Evolutionary conservation across 2,329 filamentous ascomycete genomes (phyloP).

Genomic region (Elsinoe australis): DNA sequence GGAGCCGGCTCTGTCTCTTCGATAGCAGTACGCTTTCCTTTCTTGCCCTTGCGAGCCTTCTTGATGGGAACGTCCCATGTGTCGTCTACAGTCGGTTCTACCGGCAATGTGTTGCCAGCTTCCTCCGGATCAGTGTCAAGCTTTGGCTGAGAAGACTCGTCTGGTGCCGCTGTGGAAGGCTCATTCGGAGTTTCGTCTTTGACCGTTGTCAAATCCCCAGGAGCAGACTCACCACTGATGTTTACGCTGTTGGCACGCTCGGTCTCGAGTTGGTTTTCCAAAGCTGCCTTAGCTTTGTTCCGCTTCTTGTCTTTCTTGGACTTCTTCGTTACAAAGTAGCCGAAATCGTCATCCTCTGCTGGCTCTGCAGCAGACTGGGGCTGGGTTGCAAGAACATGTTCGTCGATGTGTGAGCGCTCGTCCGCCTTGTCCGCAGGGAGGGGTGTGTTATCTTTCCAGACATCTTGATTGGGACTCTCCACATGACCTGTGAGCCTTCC

Average conservation of each 20-base stretch:
- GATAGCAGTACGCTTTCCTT: conserved; percentile 20
- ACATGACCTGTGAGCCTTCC: neutral
- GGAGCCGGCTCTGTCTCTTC: too few species aligned
- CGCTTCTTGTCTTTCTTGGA: conserved; percentile 29
- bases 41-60: conserved; percentile 16
- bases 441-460: neutral
- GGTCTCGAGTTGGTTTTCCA: neutral
- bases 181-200: too few species aligned
- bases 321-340: conserved; percentile 22
- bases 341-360: too few species aligned
- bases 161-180: too few species aligned
- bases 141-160: too few species aligned
- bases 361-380: too few species aligned
- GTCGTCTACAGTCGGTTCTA: conserved; percentile 12
- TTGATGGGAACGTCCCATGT: conserved; percentile 19
- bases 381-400: too few species aligned
- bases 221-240: too few species aligned
- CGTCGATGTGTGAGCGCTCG: neutral
- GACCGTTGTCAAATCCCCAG: too few species aligned
- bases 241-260: neutral
- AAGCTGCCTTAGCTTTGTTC: conserved; percentile 19
- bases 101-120: too few species aligned
- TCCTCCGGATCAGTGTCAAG: too few species aligned
- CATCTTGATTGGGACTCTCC: neutral
- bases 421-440: too few species aligned